These are phyloP conservation scores for Fusarium foetens DNA, from an alignment of 2,329 filamentous ascomycete genomes.

Conservation along the genomic window DNA sequence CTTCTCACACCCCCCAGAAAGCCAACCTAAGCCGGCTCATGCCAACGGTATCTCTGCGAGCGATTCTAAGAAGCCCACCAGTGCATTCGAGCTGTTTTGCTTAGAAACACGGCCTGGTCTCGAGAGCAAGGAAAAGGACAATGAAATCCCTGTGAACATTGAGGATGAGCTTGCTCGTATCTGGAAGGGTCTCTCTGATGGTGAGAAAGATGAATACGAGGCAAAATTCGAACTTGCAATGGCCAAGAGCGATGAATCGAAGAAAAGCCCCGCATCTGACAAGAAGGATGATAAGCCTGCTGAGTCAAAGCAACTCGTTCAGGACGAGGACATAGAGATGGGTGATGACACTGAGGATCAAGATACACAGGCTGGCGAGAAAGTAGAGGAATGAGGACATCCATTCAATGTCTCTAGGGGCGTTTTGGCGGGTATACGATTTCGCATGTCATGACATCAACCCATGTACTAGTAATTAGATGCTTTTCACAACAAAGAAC, in stretches of 20 bases:
- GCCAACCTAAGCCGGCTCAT: slow-evolving; percentile 46
- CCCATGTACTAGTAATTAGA: slow-evolving; percentile 25
- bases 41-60: slow-evolving; percentile 56
- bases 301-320: slow-evolving; percentile 48
- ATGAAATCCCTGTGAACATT: slow-evolving; percentile 50
- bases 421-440: slow-evolving; percentile 40
- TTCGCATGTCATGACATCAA: slow-evolving; percentile 26
- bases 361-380: slow-evolving; percentile 50
- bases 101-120: slow-evolving; percentile 59
- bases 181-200: slow-evolving; percentile 64
- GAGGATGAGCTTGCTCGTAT: slow-evolving; percentile 66
- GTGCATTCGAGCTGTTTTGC: slow-evolving; percentile 66
- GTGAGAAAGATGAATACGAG: slow-evolving; percentile 61
- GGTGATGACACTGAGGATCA: slow-evolving; percentile 57
- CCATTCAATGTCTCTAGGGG: slow-evolving; percentile 27
- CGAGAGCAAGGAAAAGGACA: slow-evolving; percentile 55
- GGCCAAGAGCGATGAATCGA: slow-evolving; percentile 41
- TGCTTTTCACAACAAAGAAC: slow-evolving; percentile 19
- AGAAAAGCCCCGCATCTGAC: slow-evolving; percentile 34
- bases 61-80: slow-evolving; percentile 56
- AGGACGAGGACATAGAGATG: slow-evolving; percentile 63
- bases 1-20: slow-evolving; percentile 49
- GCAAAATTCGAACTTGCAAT: slow-evolving; percentile 45
- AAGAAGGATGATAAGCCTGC: slow-evolving; percentile 45
- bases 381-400: slow-evolving; percentile 46